Evolutionary conservation across 495 filamentous ascomycete species (phyloP).

Genomic region (Aspergillus nidulans): DNA sequence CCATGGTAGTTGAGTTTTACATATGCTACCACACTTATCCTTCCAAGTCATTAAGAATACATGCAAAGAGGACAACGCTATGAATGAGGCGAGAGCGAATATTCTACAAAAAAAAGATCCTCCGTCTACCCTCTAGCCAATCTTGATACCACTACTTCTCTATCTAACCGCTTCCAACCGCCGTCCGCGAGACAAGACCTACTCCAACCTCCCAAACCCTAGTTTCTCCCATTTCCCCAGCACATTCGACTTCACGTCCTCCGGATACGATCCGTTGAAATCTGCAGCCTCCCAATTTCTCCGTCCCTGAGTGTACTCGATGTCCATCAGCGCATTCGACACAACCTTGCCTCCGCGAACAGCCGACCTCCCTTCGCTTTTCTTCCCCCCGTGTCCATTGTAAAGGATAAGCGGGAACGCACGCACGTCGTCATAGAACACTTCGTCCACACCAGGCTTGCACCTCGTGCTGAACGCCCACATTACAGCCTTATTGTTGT

Average conservation of each 20-base stretch:
- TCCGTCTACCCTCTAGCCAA: too few relatives aligned
- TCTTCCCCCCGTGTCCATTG: constrained; percentile 26
- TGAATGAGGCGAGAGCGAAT: too few relatives aligned
- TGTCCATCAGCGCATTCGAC: constrained; percentile 33
- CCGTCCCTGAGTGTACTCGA: constrained; percentile 30
- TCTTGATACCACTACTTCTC: too few relatives aligned
- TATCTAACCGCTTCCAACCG: too few relatives aligned
- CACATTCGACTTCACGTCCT: constrained; percentile 32
- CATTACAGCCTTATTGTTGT: constrained; percentile 34
- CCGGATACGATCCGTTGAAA: constrained; percentile 33
- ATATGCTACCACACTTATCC: too few relatives aligned
- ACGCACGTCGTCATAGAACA: constrained; percentile 33
- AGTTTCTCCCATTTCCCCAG: constrained; percentile 28
- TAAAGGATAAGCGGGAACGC: constrained; percentile 40
- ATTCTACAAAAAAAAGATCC: too few relatives aligned
- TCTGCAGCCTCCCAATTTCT: constrained; percentile 29
- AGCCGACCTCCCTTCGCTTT: constrained; percentile 12
- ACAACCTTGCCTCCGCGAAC: constrained; percentile 37
- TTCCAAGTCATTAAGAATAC: too few relatives aligned
- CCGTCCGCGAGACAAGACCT: too few relatives aligned
- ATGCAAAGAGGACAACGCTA: too few relatives aligned
- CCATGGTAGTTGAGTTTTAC: too few relatives aligned
- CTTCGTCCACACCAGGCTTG: constrained; percentile 32
- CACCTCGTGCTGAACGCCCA: constrained; percentile 42
- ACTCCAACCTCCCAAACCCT: constrained; percentile 27